Evolutionary conservation across 2,329 filamentous ascomycete species (phyloP).

Genomic region (Alternaria atra): DNA sequence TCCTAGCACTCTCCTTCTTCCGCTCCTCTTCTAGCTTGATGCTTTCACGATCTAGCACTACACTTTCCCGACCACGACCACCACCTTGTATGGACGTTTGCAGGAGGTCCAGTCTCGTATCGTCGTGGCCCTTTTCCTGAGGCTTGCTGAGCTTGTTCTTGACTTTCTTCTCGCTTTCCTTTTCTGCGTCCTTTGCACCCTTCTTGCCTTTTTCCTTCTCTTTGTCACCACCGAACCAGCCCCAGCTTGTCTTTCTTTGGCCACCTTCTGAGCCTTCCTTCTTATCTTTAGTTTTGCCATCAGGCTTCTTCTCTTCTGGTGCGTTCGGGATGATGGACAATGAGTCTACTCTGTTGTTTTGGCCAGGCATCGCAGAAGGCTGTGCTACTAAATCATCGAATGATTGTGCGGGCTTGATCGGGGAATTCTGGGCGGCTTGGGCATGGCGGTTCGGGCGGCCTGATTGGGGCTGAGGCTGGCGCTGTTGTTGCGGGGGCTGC

Average conservation of each 20-base stretch:
- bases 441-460: constrained; percentile 40
- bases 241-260: constrained; percentile 81
- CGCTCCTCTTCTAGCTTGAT: constrained; percentile 81
- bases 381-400: constrained; percentile 72
- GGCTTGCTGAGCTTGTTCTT: constrained; percentile 73
- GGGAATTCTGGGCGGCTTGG: constrained; percentile 43
- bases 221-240: constrained; percentile 72
- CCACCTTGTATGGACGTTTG: constrained; percentile 84
- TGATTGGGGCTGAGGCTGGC: constrained; percentile 26
- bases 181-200: constrained; percentile 56
- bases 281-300: constrained; percentile 76
- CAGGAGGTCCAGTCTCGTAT: constrained; percentile 82
- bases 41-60: constrained; percentile 81
- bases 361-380: constrained; percentile 75
- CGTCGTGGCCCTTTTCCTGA: constrained; percentile 68
- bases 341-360: constrained; percentile 74
- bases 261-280: constrained; percentile 72
- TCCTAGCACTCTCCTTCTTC: constrained; percentile 80
- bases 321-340: constrained; percentile 83
- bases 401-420: constrained; percentile 58
- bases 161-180: constrained; percentile 55
- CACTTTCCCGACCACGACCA: constrained; percentile 74
- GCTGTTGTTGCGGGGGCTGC: constrained; percentile 29
- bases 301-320: constrained; percentile 72
- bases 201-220: constrained; percentile 76